Conservation (phyloP, 331 rosid species). For the Dryas integrifolia region DNA sequence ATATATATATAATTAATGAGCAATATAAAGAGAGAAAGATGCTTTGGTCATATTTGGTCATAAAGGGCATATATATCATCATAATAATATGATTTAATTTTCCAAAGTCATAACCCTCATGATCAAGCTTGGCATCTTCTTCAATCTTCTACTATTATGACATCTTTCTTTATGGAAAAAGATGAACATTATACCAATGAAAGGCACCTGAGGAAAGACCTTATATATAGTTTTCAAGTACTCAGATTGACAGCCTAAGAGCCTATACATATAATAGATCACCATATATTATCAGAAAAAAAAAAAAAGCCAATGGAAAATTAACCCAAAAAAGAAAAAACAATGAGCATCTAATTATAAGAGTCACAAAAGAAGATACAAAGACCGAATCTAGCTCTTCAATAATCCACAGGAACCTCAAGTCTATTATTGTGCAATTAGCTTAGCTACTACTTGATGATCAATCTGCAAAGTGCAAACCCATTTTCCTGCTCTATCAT, state of each 20-base stretch:
- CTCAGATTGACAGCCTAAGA: slow-evolving; percentile 16
- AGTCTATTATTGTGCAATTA: neutral
- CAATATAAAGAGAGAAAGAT: slow-evolving; percentile 35
- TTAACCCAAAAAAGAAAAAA: neutral
- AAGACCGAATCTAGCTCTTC: slow-evolving; percentile 42
- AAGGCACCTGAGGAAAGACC: slow-evolving; percentile 22
- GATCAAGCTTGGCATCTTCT: slow-evolving; percentile 50
- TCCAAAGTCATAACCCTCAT: slow-evolving; percentile 31
- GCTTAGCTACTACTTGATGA: slow-evolving; percentile 5
- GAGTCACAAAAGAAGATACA: slow-evolving; percentile 14
- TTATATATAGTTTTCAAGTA: neutral
- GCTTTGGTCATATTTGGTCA: slow-evolving; percentile 41
- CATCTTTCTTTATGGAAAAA: slow-evolving; percentile 28
- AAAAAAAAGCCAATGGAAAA: slow-evolving; percentile 20
- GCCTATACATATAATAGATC: slow-evolving; percentile 1
- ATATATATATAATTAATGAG: neutral
- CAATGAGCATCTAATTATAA: slow-evolving; percentile 30
- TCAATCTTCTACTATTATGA: slow-evolving; percentile 22
- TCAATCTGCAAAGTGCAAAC: slow-evolving; percentile 11
- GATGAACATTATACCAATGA: slow-evolving; percentile 16
- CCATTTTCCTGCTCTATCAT: slow-evolving; percentile 13
- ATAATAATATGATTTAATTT: neutral
- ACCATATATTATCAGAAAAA: neutral
- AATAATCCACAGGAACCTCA: neutral
- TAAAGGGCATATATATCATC: neutral